Conservation (phyloP, 306 rosid genomes). For the Dalbergia cultrata region DNA sequence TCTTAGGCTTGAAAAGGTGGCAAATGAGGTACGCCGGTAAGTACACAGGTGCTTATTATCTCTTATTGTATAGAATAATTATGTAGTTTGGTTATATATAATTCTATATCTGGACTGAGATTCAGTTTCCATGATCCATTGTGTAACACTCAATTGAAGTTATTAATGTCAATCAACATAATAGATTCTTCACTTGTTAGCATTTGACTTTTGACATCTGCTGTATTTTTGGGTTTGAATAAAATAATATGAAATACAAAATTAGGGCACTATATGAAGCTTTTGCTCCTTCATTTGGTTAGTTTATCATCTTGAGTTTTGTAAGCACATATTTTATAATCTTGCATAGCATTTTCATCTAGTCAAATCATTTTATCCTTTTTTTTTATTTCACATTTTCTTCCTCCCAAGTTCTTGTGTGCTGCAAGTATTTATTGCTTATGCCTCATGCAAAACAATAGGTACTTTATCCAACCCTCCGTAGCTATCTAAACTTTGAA, state of each 20-base stretch:
- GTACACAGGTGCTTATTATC: background rate
- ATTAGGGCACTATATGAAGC: constrained; percentile 13
- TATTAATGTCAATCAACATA: background rate
- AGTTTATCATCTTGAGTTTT: constrained; percentile 9
- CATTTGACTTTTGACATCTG: too few species aligned
- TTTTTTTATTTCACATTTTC: constrained; percentile 26
- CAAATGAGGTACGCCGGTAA: constrained; percentile 79
- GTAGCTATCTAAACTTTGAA: too few species aligned
- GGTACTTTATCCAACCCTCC: too few species aligned
- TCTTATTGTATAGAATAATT: background rate
- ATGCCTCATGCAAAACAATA: constrained; percentile 45
- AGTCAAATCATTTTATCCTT: too few species aligned
- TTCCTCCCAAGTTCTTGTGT: constrained; percentile 30
- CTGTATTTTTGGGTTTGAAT: too few species aligned
- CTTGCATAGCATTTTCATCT: constrained; percentile 9
- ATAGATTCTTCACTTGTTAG: background rate
- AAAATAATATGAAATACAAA: background rate
- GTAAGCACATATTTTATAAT: background rate
- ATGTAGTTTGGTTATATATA: constrained; percentile 22
- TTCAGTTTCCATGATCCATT: constrained; percentile 15
- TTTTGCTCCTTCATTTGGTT: constrained; percentile 16
- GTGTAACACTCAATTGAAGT: background rate
- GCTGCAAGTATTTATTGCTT: constrained; percentile 40
- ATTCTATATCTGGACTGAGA: constrained; percentile 11
- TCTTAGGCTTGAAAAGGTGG: constrained; percentile 88